Percentiles rank a stretch among this genome's conserved stretches.
These are phyloP conservation scores for Pistacia vera DNA, from an alignment of 345 rosid genomes.

Conservation along the genomic window DNA sequence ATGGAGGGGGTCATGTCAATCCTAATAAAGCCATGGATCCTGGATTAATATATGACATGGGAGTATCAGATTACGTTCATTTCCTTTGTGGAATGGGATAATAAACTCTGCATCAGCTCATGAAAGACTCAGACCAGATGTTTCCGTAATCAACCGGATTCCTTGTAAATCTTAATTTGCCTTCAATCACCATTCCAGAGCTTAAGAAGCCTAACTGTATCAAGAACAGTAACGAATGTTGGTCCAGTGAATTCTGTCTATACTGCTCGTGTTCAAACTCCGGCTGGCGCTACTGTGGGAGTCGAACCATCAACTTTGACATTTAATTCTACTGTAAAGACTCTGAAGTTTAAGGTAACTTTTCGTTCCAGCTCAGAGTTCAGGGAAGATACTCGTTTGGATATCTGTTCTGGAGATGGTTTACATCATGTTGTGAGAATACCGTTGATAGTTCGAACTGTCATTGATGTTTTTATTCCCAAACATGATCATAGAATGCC, in stretches of 20 bases:
- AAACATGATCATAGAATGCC: slow-evolving; percentile 27
- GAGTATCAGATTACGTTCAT: slow-evolving; percentile 40
- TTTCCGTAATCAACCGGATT: slow-evolving; percentile 34
- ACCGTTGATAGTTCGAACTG: slow-evolving; percentile 45
- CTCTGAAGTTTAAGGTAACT: slow-evolving; percentile 44
- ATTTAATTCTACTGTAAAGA: slow-evolving; percentile 47
- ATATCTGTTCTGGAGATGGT: slow-evolving; percentile 49
- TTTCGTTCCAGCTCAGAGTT: slow-evolving; percentile 33
- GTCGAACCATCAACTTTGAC: slow-evolving; percentile 56
- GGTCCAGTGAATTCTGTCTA: slow-evolving; percentile 54
- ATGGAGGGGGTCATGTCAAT: slow-evolving; percentile 69
- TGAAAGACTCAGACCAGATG: slow-evolving; percentile 44
- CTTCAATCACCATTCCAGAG: slow-evolving; percentile 67
- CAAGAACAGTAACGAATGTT: slow-evolving; percentile 72
- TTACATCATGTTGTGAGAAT: slow-evolving; percentile 51
- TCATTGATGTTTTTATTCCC: slow-evolving; percentile 28
- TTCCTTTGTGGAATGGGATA: slow-evolving; percentile 68
- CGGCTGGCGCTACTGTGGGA: slow-evolving; percentile 45
- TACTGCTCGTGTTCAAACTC: slow-evolving; percentile 46
- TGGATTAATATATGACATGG: slow-evolving; percentile 61
- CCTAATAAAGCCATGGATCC: slow-evolving; percentile 55
- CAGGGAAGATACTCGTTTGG: slow-evolving; percentile 64
- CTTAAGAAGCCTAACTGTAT: slow-evolving; percentile 46
- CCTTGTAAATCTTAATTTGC: slow-evolving; percentile 58
- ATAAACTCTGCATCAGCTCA: slow-evolving; percentile 53